Percentiles rank a stretch among this genome's conserved stretches.
These are phyloP conservation scores for Phialophora verrucosa DNA, from an alignment of 2,329 filamentous ascomycete species.

Conservation along the genomic window DNA sequence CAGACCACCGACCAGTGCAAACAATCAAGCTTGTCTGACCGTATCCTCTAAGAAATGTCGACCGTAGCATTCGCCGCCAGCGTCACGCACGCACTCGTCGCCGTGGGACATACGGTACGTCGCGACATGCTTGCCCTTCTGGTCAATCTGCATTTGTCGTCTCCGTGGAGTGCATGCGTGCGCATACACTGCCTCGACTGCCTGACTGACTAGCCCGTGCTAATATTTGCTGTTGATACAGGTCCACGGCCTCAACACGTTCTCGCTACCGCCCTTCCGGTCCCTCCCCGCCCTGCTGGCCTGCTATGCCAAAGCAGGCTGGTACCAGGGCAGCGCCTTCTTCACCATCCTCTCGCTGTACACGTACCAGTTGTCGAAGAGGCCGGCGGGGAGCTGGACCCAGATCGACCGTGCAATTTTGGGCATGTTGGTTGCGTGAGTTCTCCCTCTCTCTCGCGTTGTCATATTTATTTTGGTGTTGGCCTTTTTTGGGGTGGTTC, in stretches of 20 bases:
- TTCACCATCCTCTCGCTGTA: constrained; percentile 29
- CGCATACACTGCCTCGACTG: no score
- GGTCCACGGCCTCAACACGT: constrained; percentile 26
- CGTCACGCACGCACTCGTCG: constrained; percentile 23
- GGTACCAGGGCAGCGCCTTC: constrained; percentile 30
- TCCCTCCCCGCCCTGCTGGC: constrained; percentile 24
- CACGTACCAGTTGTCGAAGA: constrained; percentile 29
- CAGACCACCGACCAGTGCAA: not conserved
- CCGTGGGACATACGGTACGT: constrained; percentile 25
- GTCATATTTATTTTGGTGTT: not conserved
- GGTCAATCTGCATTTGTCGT: not conserved
- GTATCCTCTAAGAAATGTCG: not conserved
- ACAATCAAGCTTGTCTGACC: not conserved
- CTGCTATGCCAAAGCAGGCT: constrained; percentile 29
- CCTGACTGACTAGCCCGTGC: no score
- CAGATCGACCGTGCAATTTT: constrained; percentile 35
- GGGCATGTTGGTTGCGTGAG: constrained; percentile 29
- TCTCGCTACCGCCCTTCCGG: constrained; percentile 23
- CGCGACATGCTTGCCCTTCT: not conserved
- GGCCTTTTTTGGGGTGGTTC: not conserved
- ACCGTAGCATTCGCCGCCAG: constrained; percentile 20
- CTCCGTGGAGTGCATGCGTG: no score
- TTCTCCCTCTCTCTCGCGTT: not conserved
- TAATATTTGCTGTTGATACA: not conserved
- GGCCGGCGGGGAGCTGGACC: constrained; percentile 26